Percentiles rank a stretch among this genome's conserved stretches.
Evolutionary conservation across 805 yeast species (phyloP).

Genomic region (Ogataea methylovora): DNA sequence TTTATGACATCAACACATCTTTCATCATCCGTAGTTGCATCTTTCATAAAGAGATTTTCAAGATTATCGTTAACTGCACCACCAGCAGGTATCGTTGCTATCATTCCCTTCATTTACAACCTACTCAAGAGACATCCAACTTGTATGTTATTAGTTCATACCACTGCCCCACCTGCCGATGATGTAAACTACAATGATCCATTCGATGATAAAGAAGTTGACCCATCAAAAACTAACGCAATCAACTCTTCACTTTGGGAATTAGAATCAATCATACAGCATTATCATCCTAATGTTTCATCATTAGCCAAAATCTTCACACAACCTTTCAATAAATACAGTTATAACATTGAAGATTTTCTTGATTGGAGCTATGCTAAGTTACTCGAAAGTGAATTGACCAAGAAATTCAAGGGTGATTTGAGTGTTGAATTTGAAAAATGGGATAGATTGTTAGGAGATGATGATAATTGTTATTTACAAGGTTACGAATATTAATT

Average conservation of each 20-base stretch:
- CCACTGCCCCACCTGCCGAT: conserved; percentile 23
- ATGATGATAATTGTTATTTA: conserved; percentile 7
- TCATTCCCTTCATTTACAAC: conserved; percentile 89
- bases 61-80: conserved; percentile 70
- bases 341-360: conserved; percentile 89
- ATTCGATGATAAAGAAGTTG: conserved; percentile 50
- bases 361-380: conserved; percentile 81
- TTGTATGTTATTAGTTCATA: conserved; percentile 84
- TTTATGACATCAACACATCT: conserved; percentile 84
- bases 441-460: conserved; percentile 32
- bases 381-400: conserved; percentile 53
- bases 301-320: conserved; percentile 81
- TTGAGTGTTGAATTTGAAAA: conserved; percentile 74
- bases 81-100: conserved; percentile 81
- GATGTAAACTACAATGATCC: conserved; percentile 49
- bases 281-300: conserved; percentile 94
- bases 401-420: conserved; percentile 58
- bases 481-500: background rate
- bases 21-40: conserved; percentile 76
- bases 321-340: conserved; percentile 84
- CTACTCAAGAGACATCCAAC: conserved; percentile 86
- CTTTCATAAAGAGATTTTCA: conserved; percentile 79
- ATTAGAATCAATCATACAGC: conserved; percentile 61
- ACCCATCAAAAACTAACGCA: conserved; percentile 78
- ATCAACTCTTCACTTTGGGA: conserved; percentile 91